Base-by-base conservation (phyloP, 1,284 basidiomycete species). In the Phenoliferia sp. region DNA sequence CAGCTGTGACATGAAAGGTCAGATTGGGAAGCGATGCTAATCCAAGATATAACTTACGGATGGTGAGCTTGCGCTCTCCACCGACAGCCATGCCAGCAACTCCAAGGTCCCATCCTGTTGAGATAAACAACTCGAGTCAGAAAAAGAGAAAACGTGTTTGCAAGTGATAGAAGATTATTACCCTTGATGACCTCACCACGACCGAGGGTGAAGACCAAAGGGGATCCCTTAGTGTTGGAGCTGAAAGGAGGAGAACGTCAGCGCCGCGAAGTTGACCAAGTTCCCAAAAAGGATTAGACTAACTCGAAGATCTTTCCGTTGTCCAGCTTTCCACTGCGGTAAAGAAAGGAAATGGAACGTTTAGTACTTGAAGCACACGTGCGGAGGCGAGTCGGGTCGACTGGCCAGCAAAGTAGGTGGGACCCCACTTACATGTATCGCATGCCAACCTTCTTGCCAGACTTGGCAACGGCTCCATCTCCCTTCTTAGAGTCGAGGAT, bases 11-110 rank as follows among this genome's bases (percentile, higher is more conserved):
- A 55, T 16, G 54, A 59, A 48, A n/a, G 55, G 12, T 31, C 52
- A 17, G 66, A 39, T 36, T 48, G 44, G 36, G 22, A 39, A n/a
- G 55, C 10, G 12, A 4, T 17, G 50, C 0, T 44, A 29, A 22
- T 12, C 35, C 17, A 32, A 29, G 26, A 10, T 17, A 26, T 17
- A 9, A 70, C 69, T 32, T 31, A 71, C 72, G 91, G 69, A 94
- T 85, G 59, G 85, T 87, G 72, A 98, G 83, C 69, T 88, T 81
- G 65, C 94, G 87, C 81, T 97, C 94, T 50, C 92, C 92, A 63
- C 92, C 94, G 59, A 89, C 87, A 74, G 89, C 86, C 93, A 98
- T 96, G 60, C 94, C 95, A 65, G 83, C 86, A 67, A 98, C 84
- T 63, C 94, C 94, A 35, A 61, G 55, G 59, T 71, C 70, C 70